Base-by-base conservation (phyloP, 2,329 filamentous ascomycete genomes). In the Penicillium aurantiogriseum region DNA sequence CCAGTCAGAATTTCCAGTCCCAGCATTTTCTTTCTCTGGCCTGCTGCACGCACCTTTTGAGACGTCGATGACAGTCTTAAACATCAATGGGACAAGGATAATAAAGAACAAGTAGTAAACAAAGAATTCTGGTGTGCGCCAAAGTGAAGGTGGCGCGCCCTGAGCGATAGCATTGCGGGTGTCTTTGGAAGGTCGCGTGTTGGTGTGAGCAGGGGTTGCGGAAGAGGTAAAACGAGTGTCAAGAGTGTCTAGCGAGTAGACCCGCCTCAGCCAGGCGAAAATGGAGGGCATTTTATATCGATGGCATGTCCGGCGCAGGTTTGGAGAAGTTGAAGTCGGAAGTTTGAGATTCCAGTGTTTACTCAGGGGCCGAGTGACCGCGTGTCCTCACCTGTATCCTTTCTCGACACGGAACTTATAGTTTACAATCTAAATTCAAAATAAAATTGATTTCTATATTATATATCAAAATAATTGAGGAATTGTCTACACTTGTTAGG, bases 41-140 rank as follows among this genome's bases (percentile, higher is more conserved):
- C 31, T 36, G 11, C 21, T 25, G 13, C 19, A 79, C 81, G 57
- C 76, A 92, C 92, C 83, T 76, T 87, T 84, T 25, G 94, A 99
- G 45, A 96, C 91, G 76, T 90, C 85, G 65, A 92, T 90, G 10
- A 89, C 88, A n/a, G 88, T 81, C 80, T 91, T 96, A 76, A 96
- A 91, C 92, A 99, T 99, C 68, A 87, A 83, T 9, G 91, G 91
- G 27, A 97, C 81, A 54, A 80, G 81, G 6, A 84, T 71, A 31
- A 82, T 60, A 66, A 97, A 84, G 63, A 90, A 76, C 21, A 88
- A 47, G 65, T 87, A 89, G 78, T 99, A 97, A 53, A 92, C 66
- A 71, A 85, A 88, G 78, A 94, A 97, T 76, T 99, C 94, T 3
- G 83, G 82, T 0, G 92, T 95, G 25, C 82, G 85, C 93, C 93